Evolutionary conservation across 192 early-diverging fungal genomes (phyloP).

Genomic region (Pilobolus umbonatus): DNA sequence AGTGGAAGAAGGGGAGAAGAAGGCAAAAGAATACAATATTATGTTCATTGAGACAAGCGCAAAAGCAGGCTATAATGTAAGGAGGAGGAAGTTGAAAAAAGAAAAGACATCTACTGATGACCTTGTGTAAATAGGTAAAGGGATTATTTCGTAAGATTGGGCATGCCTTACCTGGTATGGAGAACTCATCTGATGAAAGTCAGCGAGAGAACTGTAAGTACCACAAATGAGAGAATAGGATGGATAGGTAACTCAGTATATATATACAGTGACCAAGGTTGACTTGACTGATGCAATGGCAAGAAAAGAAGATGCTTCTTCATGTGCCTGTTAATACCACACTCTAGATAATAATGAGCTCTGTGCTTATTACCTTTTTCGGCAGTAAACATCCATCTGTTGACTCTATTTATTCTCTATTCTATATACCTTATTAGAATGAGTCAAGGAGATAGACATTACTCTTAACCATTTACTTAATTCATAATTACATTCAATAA

Average conservation of each 20-base stretch:
- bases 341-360: no score
- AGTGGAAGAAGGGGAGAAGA: constrained; percentile 96
- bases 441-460: no score
- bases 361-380: no score
- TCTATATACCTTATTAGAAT: no score
- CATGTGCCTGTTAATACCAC: constrained; percentile 26
- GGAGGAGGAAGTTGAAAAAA: no score
- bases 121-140: constrained; percentile 79
- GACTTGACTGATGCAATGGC: constrained; percentile 23
- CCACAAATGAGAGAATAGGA: neutral
- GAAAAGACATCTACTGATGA: no score
- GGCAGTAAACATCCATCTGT: no score
- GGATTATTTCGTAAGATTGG: constrained; percentile 96
- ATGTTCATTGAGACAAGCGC: constrained; percentile 99
- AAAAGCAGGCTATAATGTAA: constrained; percentile 97
- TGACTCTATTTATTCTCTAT: neutral
- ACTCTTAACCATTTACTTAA: no score
- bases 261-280: constrained; percentile 29
- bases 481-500: no score
- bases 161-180: constrained; percentile 82
- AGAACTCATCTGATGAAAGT: constrained; percentile 55
- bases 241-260: constrained; percentile 2
- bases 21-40: constrained; percentile 91
- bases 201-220: constrained; percentile 30
- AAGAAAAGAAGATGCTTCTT: constrained; percentile 16